These are phyloP conservation scores for Phytophthora nicotianae DNA, from an alignment of 352 stramenopile genomes.

Conservation along the genomic window DNA sequence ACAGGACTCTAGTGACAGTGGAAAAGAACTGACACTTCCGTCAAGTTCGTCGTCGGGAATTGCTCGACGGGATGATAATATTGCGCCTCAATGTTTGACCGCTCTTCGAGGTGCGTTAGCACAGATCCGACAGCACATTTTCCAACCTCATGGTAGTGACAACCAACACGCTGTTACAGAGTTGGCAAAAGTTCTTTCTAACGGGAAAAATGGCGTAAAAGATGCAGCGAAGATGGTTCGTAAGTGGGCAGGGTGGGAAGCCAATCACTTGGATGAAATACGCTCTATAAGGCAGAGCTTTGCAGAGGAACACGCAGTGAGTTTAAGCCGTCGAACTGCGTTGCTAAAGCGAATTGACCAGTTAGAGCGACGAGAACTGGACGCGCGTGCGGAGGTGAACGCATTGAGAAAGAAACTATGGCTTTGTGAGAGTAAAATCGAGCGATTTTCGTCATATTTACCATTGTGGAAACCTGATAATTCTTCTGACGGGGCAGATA, in stretches of 20 bases:
- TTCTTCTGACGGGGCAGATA: background rate
- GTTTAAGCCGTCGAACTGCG: conserved; percentile 8
- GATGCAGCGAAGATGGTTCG: conserved; percentile 36
- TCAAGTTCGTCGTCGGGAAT: conserved; percentile 4
- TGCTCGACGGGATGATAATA: background rate
- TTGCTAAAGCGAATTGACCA: conserved; percentile 23
- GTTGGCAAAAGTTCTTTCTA: conserved; percentile 9
- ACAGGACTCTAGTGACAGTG: background rate
- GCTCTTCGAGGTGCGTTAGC: conserved; percentile 24
- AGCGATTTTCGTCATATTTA: background rate
- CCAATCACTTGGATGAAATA: conserved; percentile 29
- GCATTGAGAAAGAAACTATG: conserved; percentile 12
- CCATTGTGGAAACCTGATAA: background rate
- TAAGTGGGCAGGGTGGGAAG: conserved; percentile 38
- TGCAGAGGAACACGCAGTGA: conserved; percentile 20
- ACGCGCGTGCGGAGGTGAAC: conserved; percentile 32
- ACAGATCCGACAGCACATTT: conserved; percentile 19
- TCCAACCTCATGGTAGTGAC: background rate
- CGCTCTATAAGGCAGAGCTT: conserved; percentile 23
- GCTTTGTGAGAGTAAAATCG: background rate
- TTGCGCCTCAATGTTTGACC: background rate
- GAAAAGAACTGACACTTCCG: background rate
- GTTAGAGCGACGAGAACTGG: conserved; percentile 23
- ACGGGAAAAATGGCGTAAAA: conserved; percentile 17
- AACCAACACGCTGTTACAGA: conserved; percentile 5